Evolutionary conservation across 148 eudicot genomes (phyloP).

Genomic region (Silene latifolia): DNA sequence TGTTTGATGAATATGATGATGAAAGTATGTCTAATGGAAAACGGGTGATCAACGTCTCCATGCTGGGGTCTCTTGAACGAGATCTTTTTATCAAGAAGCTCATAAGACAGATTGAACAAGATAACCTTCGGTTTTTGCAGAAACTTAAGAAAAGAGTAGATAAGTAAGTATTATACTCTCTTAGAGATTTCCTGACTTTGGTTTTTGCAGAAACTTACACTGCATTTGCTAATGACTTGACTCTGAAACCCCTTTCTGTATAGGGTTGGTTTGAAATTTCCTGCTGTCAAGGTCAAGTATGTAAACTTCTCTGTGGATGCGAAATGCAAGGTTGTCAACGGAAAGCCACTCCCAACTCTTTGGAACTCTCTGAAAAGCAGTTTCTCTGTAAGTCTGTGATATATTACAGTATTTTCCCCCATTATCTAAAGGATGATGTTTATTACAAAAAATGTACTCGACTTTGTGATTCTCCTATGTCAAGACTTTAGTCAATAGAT

Average conservation of each 20-base stretch:
- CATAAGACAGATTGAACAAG: conserved; percentile 69
- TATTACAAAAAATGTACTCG: too few relatives aligned
- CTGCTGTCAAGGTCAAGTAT: conserved; percentile 72
- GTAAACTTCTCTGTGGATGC: conserved; percentile 59
- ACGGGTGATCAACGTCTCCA: conserved; percentile 52
- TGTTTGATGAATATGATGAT: conserved; percentile 42
- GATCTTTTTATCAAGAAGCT: conserved; percentile 69
- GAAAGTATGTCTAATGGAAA: conserved; percentile 38
- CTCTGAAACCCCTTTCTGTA: conserved; percentile 10
- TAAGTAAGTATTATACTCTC: conserved; percentile 44
- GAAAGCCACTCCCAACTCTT: conserved; percentile 86
- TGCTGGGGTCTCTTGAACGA: conserved; percentile 62
- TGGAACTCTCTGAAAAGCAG: conserved; percentile 76
- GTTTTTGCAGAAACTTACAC: too few relatives aligned
- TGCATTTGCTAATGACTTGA: not conserved
- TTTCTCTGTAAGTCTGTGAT: conserved; percentile 41
- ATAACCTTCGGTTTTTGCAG: conserved; percentile 69
- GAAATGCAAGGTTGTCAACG: conserved; percentile 66
- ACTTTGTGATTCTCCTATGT: too few relatives aligned
- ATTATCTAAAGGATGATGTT: not conserved
- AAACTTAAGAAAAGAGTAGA: conserved; percentile 66
- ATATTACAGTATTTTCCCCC: too few relatives aligned
- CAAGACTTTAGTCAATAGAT: too few relatives aligned
- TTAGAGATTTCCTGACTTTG: too few relatives aligned
- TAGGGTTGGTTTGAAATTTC: conserved; percentile 74